Evolutionary conservation across 768 basidiomycete species (phyloP), one percentile per base, ranked within the genome.

Genomic region (Neoboletus subvelutipes): DNA sequence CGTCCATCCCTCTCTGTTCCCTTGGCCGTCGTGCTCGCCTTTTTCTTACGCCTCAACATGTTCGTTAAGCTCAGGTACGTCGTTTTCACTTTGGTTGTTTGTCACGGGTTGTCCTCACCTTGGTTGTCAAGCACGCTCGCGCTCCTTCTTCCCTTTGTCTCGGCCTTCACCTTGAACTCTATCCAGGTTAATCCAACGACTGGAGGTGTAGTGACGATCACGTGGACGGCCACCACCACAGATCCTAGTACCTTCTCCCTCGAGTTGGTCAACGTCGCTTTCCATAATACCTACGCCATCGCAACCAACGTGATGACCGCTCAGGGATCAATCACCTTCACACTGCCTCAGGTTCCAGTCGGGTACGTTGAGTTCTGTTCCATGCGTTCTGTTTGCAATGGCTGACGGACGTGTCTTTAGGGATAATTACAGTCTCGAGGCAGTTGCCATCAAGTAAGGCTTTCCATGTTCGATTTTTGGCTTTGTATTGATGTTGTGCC

Each of bases 281-380:
- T 87, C 78, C 74, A 86, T 72, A 70, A 82, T 54, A 52, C 75
- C 0, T 81, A 78, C 47, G 85, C 80, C 45, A 76, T 88, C 53
- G 79, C 77, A 13, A 85, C 80, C 76, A 83, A 81, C 57, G 73
- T 88, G 2, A 55, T 73, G 22, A 74, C 81, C 1, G 40, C 71
- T 2, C 13, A 50, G 5, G 73, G 74, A 0, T 37, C 61, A 1
- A 1, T 80, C 3, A 75, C 73, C 1, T 15, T 87, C n/a, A 39
- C 50, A 0, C 57, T 87, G 4, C 84, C 84, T 18, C 49, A 73
- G 20, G 76, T 87, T 28, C 79, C 79, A 10, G 57, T 54, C 11
- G 73, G 71, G 86, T 87, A 61, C 36, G 65, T 52, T 1, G 0
- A 5, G 18, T 46, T 24, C 33, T 13, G 0, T 43, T 34, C 12